Conservation (phyloP, 768 basidiomycete genomes). For the Rhizopogon salebrosus region DNA sequence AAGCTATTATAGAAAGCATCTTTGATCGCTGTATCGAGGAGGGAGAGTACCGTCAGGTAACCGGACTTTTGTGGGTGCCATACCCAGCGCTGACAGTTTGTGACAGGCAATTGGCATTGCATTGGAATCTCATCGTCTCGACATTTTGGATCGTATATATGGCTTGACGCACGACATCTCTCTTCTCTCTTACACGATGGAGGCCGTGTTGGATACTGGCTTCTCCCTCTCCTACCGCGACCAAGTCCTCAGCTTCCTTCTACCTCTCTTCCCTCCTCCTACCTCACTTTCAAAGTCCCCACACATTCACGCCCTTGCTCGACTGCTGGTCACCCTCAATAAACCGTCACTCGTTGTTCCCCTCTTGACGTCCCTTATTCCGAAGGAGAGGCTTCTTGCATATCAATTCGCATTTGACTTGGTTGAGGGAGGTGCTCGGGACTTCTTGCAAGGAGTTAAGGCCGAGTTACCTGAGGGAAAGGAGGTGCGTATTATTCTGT, state of each 20-base stretch:
- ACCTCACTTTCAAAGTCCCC: constrained; percentile 66
- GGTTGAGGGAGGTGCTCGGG: constrained; percentile 89
- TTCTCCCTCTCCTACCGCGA: constrained; percentile 84
- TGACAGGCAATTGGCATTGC: constrained; percentile 89
- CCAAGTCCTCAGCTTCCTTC: constrained; percentile 71
- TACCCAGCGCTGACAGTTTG: background rate
- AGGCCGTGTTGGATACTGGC: constrained; percentile 84
- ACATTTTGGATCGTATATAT: constrained; percentile 79
- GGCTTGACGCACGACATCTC: constrained; percentile 66
- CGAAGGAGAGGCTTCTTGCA: constrained; percentile 69
- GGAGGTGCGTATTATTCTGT: constrained; percentile 37
- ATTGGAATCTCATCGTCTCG: constrained; percentile 83
- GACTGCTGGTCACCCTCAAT: constrained; percentile 85
- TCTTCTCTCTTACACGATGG: constrained; percentile 87
- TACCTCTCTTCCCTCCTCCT: constrained; percentile 82
- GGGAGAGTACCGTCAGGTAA: constrained; percentile 86
- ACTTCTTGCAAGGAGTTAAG: constrained; percentile 79
- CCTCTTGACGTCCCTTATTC: constrained; percentile 67
- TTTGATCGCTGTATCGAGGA: constrained; percentile 82
- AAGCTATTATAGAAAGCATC: constrained; percentile 84
- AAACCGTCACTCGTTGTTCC: constrained; percentile 74
- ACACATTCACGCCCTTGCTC: constrained; percentile 77
- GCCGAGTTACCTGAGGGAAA: constrained; percentile 64
- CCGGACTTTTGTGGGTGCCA: background rate
- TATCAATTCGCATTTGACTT: constrained; percentile 97